These are phyloP conservation scores for Aspergillus kassunensis DNA, from an alignment of 495 filamentous ascomycete species.

Conservation along the genomic window DNA sequence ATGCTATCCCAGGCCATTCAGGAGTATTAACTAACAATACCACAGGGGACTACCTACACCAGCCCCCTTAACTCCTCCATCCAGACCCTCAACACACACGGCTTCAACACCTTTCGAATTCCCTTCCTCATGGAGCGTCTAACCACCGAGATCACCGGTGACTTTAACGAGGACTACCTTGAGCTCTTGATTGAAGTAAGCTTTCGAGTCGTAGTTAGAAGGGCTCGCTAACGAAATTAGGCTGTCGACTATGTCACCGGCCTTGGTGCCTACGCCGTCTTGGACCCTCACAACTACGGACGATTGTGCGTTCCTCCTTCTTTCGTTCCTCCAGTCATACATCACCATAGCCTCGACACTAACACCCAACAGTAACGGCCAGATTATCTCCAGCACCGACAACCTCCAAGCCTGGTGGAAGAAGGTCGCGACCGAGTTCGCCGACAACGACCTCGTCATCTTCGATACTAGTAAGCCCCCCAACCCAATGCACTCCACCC, in stretches of 20 bases:
- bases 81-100: slow-evolving; percentile 54
- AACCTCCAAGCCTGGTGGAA: slow-evolving; percentile 62
- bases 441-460: slow-evolving; percentile 57
- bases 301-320: slow-evolving; percentile 32
- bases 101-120: slow-evolving; percentile 68
- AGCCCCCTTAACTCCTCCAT: slow-evolving; percentile 55
- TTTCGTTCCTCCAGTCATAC: not conserved
- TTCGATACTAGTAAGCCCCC: slow-evolving; percentile 44
- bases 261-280: slow-evolving; percentile 59
- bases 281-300: slow-evolving; percentile 71
- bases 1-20: no score
- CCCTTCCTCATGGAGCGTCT: slow-evolving; percentile 70
- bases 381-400: slow-evolving; percentile 57
- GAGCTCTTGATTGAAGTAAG: slow-evolving; percentile 40
- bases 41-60: slow-evolving; percentile 50
- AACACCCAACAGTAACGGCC: slow-evolving; percentile 46
- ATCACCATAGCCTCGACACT: not conserved
- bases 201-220: not conserved
- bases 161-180: slow-evolving; percentile 40
- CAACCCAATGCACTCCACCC: no score
- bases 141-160: slow-evolving; percentile 42
- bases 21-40: no score
- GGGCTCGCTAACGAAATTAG: slow-evolving; percentile 23
- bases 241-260: slow-evolving; percentile 58
- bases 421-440: slow-evolving; percentile 57